Evolutionary conservation across 768 basidiomycete species (phyloP).

Genomic region (Scleroderma bovista): DNA sequence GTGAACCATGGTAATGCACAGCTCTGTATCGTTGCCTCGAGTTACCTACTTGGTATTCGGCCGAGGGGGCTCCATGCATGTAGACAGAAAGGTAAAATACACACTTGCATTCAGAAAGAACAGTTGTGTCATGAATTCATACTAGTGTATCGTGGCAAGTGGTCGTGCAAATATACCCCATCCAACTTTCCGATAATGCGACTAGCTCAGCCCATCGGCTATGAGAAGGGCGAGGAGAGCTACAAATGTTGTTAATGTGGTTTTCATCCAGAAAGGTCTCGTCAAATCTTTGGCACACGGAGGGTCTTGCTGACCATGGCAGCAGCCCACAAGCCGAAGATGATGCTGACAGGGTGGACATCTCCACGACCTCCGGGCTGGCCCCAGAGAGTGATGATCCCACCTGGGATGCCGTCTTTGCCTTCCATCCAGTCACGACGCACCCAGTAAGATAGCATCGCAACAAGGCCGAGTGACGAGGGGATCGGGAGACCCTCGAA

Average conservation of each 20-base stretch:
- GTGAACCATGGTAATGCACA: too few relatives aligned
- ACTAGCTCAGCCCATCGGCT: background rate
- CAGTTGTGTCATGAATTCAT: too few relatives aligned
- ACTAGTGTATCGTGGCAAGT: too few relatives aligned
- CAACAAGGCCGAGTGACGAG: slow-evolving; percentile 77
- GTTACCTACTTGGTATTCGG: too few relatives aligned
- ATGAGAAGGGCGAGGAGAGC: background rate
- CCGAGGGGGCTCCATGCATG: too few relatives aligned
- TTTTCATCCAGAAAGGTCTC: background rate
- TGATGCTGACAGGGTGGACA: slow-evolving; percentile 68
- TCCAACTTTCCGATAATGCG: background rate
- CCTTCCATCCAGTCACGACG: slow-evolving; percentile 82
- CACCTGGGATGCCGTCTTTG: slow-evolving; percentile 67
- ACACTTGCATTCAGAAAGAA: too few relatives aligned
- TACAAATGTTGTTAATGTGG: background rate
- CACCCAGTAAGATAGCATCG: slow-evolving; percentile 74
- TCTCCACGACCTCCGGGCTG: slow-evolving; percentile 71
- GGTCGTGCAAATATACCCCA: background rate
- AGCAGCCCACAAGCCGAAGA: slow-evolving; percentile 87
- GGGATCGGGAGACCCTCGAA: slow-evolving; percentile 99
- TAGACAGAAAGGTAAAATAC: too few relatives aligned
- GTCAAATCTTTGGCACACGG: slow-evolving; percentile 71
- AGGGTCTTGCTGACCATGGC: slow-evolving; percentile 99
- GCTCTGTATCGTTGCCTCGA: too few relatives aligned
- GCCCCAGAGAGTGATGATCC: slow-evolving; percentile 73